Evolutionary conservation across 768 basidiomycete genomes (phyloP).

Genomic region (Serendipita sp.): DNA sequence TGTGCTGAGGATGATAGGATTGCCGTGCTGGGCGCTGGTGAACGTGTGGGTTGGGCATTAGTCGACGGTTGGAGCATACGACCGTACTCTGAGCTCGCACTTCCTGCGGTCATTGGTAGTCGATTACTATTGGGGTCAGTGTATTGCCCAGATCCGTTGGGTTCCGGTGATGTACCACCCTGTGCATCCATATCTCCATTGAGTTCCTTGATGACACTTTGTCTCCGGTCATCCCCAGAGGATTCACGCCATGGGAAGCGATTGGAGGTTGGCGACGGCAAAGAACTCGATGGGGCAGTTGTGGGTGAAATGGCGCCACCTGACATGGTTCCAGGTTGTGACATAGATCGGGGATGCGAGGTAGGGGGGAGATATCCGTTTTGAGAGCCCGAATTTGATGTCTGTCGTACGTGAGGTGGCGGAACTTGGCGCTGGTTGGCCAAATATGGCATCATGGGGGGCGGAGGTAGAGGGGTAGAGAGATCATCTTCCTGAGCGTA

Average conservation of each 20-base stretch:
- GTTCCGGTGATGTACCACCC: not conserved
- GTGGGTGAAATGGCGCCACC: constrained; percentile 44
- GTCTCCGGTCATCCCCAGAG: constrained; percentile 7
- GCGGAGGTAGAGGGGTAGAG: constrained; percentile 63
- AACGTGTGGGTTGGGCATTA: not conserved
- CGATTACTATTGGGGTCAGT: constrained; percentile 1
- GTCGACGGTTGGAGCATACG: constrained; percentile 17
- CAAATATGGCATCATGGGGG: constrained; percentile 80
- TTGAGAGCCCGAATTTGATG: constrained; percentile 21
- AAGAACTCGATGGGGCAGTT: constrained; percentile 56
- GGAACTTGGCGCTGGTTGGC: constrained; percentile 27
- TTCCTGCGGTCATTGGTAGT: constrained; percentile 9
- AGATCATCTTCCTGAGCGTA: constrained; percentile 35
- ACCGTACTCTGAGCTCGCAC: constrained; percentile 50
- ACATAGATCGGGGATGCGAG: constrained; percentile 10
- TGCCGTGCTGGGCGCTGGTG: not conserved
- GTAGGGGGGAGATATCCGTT: constrained; percentile 45
- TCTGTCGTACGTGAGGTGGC: constrained; percentile 33
- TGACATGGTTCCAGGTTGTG: constrained; percentile 5
- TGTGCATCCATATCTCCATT: not conserved
- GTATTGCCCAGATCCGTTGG: not conserved
- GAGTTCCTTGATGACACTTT: constrained; percentile 1
- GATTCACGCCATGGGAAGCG: constrained; percentile 12
- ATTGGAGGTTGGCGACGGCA: constrained; percentile 62
- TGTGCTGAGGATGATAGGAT: constrained; percentile 12